Base-by-base conservation (phyloP, 345 rosid species). In the Erysimum cheiranthoides region DNA sequence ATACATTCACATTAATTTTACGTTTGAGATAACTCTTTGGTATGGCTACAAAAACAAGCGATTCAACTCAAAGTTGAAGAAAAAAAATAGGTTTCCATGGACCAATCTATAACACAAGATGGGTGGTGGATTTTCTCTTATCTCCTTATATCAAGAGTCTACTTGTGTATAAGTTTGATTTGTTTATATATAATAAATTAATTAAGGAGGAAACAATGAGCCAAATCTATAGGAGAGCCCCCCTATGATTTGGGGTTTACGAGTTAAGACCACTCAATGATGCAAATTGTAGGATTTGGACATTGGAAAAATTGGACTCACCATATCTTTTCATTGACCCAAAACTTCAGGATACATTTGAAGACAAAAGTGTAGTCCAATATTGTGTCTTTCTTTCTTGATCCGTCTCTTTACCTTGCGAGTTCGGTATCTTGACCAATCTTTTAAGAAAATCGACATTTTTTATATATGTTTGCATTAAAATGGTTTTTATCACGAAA, bases 191-290 rank as follows among this genome's bases (percentile, higher is more conserved):
- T 34, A 31, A n/a, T n/a, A 17, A 38, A 6, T 52, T 61, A 62
- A 10, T 61, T 76, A 68, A 51, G 59, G 58, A 53, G 70, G 69
- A 69, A 61, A 68, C 42, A 61, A 0, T 43, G 65, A 61, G 65
- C 70, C 59, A 76, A 61, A 14, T 52, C 70, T 61, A 27, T 76
- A 76, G 79, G 58, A 76, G 70, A 61, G 57, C 31, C 69, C 79
- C 62, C 39, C 79, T 76, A 76, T 69, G 58, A 62, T 52, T 52
- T 32, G 70, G 34, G 39, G 25, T 61, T 69, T 76, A 61, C 9
- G 75, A 76, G 75, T 76, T 76, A 76, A 61, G 70, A 69, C 79
- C 75, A 76, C 79, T 61, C 79, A 18, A 39, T 69, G 56, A 69
- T 76, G 70, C 75, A 69, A 76, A 68, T 35, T 11, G 65, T 43